Evolutionary conservation across 2,329 filamentous ascomycete genomes (phyloP).

Genomic region (Aspergillus ruber): DNA sequence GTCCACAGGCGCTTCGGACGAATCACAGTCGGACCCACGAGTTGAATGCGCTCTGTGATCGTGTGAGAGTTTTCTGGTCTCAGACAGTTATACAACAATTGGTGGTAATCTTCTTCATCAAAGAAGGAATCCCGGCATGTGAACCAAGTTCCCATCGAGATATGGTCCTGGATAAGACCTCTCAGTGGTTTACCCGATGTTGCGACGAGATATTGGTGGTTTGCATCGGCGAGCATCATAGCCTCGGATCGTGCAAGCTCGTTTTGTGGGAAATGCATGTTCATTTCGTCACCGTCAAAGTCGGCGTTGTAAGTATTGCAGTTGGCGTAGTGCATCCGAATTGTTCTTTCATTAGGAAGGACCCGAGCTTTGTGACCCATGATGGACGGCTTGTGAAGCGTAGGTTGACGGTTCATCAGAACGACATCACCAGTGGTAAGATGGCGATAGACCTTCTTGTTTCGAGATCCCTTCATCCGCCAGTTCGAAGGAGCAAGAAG

Average conservation of each 20-base stretch:
- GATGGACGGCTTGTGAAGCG: slow-evolving; percentile 96
- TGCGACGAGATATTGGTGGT: slow-evolving; percentile 92
- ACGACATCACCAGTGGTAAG: slow-evolving; percentile 95
- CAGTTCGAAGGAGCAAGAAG: slow-evolving; percentile 77
- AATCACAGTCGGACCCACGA: slow-evolving; percentile 71
- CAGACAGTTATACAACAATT: slow-evolving; percentile 84
- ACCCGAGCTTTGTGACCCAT: slow-evolving; percentile 96
- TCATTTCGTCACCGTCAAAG: slow-evolving; percentile 99
- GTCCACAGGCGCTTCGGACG: slow-evolving; percentile 84
- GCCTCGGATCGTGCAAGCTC: slow-evolving; percentile 91
- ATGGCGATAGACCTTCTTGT: slow-evolving; percentile 96
- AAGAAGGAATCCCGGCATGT: slow-evolving; percentile 92
- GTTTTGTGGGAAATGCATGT: slow-evolving; percentile 99
- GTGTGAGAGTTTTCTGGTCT: slow-evolving; percentile 88
- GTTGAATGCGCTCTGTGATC: slow-evolving; percentile 70
- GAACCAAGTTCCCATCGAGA: slow-evolving; percentile 86
- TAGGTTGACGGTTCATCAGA: slow-evolving; percentile 97
- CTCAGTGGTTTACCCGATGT: slow-evolving; percentile 89
- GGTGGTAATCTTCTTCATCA: slow-evolving; percentile 78
- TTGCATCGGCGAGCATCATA: slow-evolving; percentile 86
- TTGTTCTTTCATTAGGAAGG: slow-evolving; percentile 87
- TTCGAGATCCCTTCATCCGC: slow-evolving; percentile 66
- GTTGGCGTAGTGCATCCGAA: slow-evolving; percentile 99
- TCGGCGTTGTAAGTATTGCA: slow-evolving; percentile 99
- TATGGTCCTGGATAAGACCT: slow-evolving; percentile 96